phyloP scores from a whole-genome alignment of 768 basidiomycete genomes.

The Boletus subcaerulescens region DNA sequence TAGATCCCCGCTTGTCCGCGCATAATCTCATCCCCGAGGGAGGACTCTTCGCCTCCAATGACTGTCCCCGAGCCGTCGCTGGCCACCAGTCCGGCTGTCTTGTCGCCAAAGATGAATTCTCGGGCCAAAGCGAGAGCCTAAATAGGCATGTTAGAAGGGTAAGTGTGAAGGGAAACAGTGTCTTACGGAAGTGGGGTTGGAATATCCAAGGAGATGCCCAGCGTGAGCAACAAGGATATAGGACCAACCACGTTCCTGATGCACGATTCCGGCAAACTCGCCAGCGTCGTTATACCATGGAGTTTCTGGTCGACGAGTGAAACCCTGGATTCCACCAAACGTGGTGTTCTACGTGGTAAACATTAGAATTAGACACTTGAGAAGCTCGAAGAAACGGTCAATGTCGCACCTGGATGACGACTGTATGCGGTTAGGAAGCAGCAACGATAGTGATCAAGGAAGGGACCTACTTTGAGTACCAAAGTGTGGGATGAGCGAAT shows the following conservation, averaged over 20 bases:
- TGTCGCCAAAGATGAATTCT: not conserved
- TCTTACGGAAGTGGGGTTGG: not conserved
- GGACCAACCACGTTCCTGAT: not conserved
- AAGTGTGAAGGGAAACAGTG: not conserved
- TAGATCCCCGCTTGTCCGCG: not conserved
- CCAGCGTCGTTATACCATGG: not conserved
- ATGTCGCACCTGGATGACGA: not conserved
- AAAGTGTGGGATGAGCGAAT: not conserved
- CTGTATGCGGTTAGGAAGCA: not conserved
- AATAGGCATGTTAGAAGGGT: not conserved
- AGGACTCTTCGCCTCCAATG: not conserved
- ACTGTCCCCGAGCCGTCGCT: slow-evolving; percentile 10
- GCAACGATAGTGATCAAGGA: not conserved
- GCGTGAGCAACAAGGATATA: not conserved
- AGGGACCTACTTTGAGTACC: not conserved
- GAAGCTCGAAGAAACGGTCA: not conserved
- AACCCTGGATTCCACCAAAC: not conserved
- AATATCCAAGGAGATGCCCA: not conserved
- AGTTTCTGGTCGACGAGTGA: not conserved
- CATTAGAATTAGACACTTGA: not conserved
- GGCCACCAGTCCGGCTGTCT: not conserved
- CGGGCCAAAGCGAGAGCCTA: not conserved
- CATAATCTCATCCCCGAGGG: not conserved
- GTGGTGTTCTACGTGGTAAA: not conserved
- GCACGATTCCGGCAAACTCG: not conserved